Base-by-base conservation (phyloP, 2,329 filamentous ascomycete genomes). In the Coniochaeta hoffmannii region DNA sequence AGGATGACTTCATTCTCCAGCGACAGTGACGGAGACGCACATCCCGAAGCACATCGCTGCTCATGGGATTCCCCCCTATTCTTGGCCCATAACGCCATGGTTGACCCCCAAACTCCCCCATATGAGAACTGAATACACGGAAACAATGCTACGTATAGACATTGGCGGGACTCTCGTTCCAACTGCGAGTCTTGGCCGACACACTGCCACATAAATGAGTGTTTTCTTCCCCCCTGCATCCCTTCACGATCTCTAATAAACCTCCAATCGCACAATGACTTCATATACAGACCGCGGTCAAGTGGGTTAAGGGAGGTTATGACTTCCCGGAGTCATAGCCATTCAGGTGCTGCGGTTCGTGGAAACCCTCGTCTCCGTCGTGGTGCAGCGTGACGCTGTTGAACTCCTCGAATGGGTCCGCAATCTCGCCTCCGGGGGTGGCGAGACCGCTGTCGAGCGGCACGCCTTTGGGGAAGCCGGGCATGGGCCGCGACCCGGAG, bases 311-410 rank as follows among this genome's bases (percentile, higher is more conserved):
- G 19, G 14, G 17, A 28, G 17, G n/a, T 17, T 36, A 52, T 11
- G 32, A 53, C 51, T 53, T 36, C 15, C 51, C 51, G 6, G 60
- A 60, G 32, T 62, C 59, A 26, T 63, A 61, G 26, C 63, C 59
- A 34, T 62, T 60, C 50, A 63, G 60, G 26, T 63, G 59, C 24
- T 66, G 65, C 54, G 73, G 68, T 56, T 85, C 76, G 22, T 46
- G 41, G 24, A 46, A 52, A 15, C 49, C 31, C 28, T 91, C 89
- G 63, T 97, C 93, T 15, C 91, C 94, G 56, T 97, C 94, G 68
- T 99, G 94, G 71, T 97, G 93, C 59, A 99, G 77, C 53, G 94
- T 99, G 41, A 99, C 92, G 68, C 90, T 96, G 77, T 97, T 99
- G 73, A 99, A 99, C 71, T 97, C 94, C 71, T 97, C 90, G 68